A percentile compares a stretch with the other conserved stretches of the same genome.
These are phyloP conservation scores for Camelina neglecta DNA, from an alignment of 345 rosid genomes.

Conservation along the genomic window DNA sequence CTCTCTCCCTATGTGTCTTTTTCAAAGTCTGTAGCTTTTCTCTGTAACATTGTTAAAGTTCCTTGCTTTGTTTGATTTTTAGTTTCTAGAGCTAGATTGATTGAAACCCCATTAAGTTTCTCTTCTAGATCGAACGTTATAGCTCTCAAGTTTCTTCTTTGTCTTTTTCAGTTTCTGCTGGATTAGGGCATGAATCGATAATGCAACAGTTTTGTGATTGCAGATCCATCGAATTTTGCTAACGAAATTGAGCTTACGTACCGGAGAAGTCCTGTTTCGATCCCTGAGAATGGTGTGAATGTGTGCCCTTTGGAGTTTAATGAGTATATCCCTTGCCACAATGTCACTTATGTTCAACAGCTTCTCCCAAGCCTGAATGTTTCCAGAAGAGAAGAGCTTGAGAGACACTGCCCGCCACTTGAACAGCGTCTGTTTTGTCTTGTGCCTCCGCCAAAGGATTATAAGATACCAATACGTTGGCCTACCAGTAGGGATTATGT, in stretches of 20 bases:
- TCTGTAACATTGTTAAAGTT: conserved; percentile 6
- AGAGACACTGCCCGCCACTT: conserved; percentile 95
- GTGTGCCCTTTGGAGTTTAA: conserved; percentile 79
- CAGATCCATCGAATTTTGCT: conserved; percentile 57
- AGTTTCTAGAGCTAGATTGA: neutral
- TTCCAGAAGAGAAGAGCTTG: conserved; percentile 86
- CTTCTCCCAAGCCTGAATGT: conserved; percentile 68
- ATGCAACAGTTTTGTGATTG: conserved; percentile 27
- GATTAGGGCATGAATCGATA: conserved; percentile 13
- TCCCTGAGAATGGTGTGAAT: conserved; percentile 67
- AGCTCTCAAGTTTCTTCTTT: conserved; percentile 4
- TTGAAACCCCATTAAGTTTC: neutral
- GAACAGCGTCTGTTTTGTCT: conserved; percentile 81
- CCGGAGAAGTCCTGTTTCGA: conserved; percentile 56
- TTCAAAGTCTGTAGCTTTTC: conserved; percentile 38
- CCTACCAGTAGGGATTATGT: conserved; percentile 87
- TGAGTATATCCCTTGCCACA: conserved; percentile 93
- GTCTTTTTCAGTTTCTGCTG: neutral
- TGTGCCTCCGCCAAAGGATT: conserved; percentile 89
- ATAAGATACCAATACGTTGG: conserved; percentile 90
- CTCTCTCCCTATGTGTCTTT: conserved; percentile 22
- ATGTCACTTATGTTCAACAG: conserved; percentile 60
- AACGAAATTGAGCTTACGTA: conserved; percentile 63
- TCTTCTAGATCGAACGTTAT: conserved; percentile 9
- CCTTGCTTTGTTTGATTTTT: neutral